phyloP scores from a whole-genome alignment of 2,329 filamentous ascomycete genomes.

The Pseudopithomyces maydicus region DNA sequence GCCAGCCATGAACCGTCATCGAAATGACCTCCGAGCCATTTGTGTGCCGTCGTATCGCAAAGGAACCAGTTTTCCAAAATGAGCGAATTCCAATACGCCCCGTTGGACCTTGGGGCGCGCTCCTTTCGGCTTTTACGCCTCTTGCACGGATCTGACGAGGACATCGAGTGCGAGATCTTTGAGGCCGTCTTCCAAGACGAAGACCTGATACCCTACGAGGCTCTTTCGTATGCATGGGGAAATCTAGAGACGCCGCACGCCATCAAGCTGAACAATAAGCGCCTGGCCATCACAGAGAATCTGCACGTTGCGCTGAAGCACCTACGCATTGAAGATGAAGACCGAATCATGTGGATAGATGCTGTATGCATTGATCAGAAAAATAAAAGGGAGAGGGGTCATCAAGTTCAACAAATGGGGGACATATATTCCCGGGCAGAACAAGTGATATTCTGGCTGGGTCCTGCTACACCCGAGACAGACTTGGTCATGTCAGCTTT shows the following conservation, averaged over 20 bases:
- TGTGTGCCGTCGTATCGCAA: neutral
- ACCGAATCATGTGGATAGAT: constrained; percentile 33
- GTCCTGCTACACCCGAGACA: neutral
- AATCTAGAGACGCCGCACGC: constrained; percentile 5
- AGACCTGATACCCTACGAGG: constrained; percentile 16
- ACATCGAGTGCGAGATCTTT: constrained; percentile 18
- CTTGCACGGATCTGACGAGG: neutral
- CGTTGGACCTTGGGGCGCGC: neutral
- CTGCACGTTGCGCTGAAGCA: constrained; percentile 15
- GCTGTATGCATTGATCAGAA: constrained; percentile 26
- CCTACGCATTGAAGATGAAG: constrained; percentile 12
- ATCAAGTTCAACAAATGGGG: constrained; percentile 16
- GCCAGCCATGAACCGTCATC: neutral
- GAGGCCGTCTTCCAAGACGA: constrained; percentile 11
- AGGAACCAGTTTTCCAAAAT: neutral
- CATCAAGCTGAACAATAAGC: constrained; percentile 5
- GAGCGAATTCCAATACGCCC: neutral
- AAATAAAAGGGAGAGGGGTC: constrained; percentile 2
- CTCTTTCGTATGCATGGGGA: constrained; percentile 28
- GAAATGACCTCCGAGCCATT: neutral
- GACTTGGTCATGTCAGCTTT: neutral
- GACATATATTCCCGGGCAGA: constrained; percentile 13
- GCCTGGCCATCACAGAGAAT: constrained; percentile 14
- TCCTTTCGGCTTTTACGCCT: neutral
- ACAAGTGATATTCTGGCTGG: constrained; percentile 7